A percentile compares a stretch with the other conserved stretches of the same genome.
Conservation (phyloP, 257 asterid species). For the Solanum infundibuliforme region DNA sequence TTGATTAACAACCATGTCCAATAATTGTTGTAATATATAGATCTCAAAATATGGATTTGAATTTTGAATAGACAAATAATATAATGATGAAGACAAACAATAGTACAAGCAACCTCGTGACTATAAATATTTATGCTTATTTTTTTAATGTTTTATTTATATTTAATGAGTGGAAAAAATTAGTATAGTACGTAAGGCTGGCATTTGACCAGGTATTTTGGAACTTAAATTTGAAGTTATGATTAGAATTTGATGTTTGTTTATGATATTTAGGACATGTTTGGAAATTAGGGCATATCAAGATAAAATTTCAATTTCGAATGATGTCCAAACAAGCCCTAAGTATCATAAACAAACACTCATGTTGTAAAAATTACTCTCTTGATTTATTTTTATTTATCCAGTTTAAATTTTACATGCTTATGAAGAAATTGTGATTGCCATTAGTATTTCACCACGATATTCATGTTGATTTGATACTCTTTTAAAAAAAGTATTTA, state of each 20-base stretch:
- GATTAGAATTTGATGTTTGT: neutral
- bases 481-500: neutral
- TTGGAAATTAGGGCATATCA: neutral
- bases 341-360: neutral
- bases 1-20: slow-evolving; percentile 12
- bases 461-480: too few species aligned
- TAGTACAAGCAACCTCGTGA: slow-evolving; percentile 2
- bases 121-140: neutral
- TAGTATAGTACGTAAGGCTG: neutral
- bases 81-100: slow-evolving; percentile 2
- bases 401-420: neutral
- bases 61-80: neutral
- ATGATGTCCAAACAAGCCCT: neutral
- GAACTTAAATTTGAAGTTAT: neutral
- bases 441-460: too few species aligned
- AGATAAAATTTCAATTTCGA: too few species aligned
- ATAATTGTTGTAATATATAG: neutral
- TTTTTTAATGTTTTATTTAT: neutral
- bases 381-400: neutral
- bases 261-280: neutral
- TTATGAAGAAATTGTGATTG: too few species aligned
- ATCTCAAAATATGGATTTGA: neutral
- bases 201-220: neutral
- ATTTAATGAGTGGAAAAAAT: neutral
- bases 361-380: too few species aligned